Conservation (phyloP, 805 yeast species). For the Nakazawaea laoshanensis region DNA sequence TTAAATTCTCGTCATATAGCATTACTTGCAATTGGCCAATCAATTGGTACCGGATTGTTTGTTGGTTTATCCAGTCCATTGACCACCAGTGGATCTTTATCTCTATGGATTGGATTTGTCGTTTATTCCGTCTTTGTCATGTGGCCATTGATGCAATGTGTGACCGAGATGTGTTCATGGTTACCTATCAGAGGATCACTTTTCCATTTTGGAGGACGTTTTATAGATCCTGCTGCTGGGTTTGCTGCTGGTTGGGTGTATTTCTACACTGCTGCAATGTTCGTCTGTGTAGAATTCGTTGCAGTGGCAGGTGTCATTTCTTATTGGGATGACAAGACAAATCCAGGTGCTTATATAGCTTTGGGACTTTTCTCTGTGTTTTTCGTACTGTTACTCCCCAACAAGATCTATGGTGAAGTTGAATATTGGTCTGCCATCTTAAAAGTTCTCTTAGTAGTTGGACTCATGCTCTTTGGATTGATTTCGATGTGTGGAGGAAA, state of each 20-base stretch:
- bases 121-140: constrained; percentile 29
- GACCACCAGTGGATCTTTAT: constrained; percentile 32
- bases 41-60: constrained; percentile 38
- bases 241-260: constrained; percentile 42
- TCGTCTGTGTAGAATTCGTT: constrained; percentile 41
- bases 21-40: constrained; percentile 38
- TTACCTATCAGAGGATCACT: constrained; percentile 34
- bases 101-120: constrained; percentile 29
- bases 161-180: constrained; percentile 34
- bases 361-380: constrained; percentile 31
- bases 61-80: constrained; percentile 33
- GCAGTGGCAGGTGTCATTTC: constrained; percentile 37
- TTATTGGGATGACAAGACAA: constrained; percentile 38
- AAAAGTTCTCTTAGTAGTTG: constrained; percentile 33
- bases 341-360: constrained; percentile 36
- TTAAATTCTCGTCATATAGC: constrained; percentile 35
- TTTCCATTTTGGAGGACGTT: constrained; percentile 41
- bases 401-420: constrained; percentile 36
- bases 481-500: constrained; percentile 45
- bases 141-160: constrained; percentile 34
- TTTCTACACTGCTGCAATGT: constrained; percentile 36
- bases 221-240: constrained; percentile 35
- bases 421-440: constrained; percentile 39
- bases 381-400: constrained; percentile 33
- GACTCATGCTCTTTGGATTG: constrained; percentile 34